Percentiles rank a stretch among this genome's conserved stretches.
Conservation (phyloP, 441 rosid genomes). For the Euphorbia schlechtendalii region DNA sequence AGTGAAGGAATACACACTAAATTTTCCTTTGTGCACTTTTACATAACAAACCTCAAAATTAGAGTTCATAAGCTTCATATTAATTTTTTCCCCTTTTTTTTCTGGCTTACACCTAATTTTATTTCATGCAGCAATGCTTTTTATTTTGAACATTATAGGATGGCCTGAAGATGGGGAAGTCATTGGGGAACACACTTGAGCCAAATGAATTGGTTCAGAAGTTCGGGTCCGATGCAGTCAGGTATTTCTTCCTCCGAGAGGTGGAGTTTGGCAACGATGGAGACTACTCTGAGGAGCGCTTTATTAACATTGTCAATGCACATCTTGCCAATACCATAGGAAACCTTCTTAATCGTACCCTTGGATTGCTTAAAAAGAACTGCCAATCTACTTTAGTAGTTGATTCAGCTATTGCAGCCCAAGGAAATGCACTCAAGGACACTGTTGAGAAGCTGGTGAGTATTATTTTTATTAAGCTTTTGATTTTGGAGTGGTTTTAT, state of each 20-base stretch:
- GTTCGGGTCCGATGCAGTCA: conserved; percentile 85
- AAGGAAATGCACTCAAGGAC: conserved; percentile 58
- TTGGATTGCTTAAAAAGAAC: conserved; percentile 86
- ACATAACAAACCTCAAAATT: no score
- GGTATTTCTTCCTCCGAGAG: conserved; percentile 86
- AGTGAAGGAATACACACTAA: no score
- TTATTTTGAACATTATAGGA: conserved; percentile 62
- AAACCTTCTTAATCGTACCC: conserved; percentile 90
- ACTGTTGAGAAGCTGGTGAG: conserved; percentile 65
- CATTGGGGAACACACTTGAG: conserved; percentile 85
- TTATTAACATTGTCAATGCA: conserved; percentile 74
- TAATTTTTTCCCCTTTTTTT: not conserved
- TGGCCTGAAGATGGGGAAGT: conserved; percentile 99
- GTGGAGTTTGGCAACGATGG: conserved; percentile 96
- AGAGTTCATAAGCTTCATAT: not conserved
- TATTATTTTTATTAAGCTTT: conserved; percentile 5
- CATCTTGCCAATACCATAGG: conserved; percentile 98
- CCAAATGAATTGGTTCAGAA: conserved; percentile 77
- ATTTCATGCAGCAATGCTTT: conserved; percentile 46
- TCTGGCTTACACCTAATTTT: conserved; percentile 34
- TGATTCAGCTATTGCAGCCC: conserved; percentile 70
- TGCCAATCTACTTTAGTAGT: conserved; percentile 72
- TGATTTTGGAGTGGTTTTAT: not conserved
- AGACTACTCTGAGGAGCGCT: conserved; percentile 90
- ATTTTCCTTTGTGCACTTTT: no score